A percentile compares a stretch with the other conserved stretches of the same genome.
phyloP scores from a whole-genome alignment of 495 filamentous ascomycete species.

The Talaromyces proteolyticus region DNA sequence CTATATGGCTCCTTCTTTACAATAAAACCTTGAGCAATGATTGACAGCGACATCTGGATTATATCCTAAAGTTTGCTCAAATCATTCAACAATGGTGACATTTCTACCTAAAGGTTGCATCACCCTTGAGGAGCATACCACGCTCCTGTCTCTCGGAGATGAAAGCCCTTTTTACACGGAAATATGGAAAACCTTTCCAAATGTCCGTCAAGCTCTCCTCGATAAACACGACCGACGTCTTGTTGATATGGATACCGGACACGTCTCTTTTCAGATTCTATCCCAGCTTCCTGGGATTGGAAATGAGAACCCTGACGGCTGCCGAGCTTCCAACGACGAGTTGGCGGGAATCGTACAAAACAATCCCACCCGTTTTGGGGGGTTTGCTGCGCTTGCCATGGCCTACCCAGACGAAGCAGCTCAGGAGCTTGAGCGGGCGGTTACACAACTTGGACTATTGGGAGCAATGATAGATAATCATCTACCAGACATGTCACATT shows the following conservation, averaged over 20 bases:
- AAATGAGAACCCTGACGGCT: constrained; percentile 19
- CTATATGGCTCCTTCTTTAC: too few species aligned
- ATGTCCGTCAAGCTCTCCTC: background rate
- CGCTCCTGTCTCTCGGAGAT: background rate
- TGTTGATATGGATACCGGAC: constrained; percentile 40
- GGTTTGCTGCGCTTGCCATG: constrained; percentile 45
- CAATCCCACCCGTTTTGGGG: constrained; percentile 38
- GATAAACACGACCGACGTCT: constrained; percentile 34
- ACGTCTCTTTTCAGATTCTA: constrained; percentile 42
- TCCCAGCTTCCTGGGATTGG: constrained; percentile 32
- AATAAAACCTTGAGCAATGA: too few species aligned
- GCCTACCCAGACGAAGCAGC: constrained; percentile 31
- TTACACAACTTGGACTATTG: constrained; percentile 41
- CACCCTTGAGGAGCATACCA: constrained; percentile 4
- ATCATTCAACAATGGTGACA: too few species aligned
- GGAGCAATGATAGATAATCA: constrained; percentile 50
- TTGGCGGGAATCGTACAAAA: constrained; percentile 34
- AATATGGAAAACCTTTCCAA: constrained; percentile 18
- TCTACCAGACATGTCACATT: constrained; percentile 9
- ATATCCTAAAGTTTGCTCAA: too few species aligned
- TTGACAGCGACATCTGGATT: too few species aligned
- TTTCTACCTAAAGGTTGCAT: too few species aligned
- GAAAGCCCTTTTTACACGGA: constrained; percentile 6
- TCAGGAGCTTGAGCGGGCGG: constrained; percentile 34
- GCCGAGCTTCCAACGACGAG: constrained; percentile 42